Conservation (phyloP, 2,329 filamentous ascomycete species). For the Diaporthe velutina region DNA sequence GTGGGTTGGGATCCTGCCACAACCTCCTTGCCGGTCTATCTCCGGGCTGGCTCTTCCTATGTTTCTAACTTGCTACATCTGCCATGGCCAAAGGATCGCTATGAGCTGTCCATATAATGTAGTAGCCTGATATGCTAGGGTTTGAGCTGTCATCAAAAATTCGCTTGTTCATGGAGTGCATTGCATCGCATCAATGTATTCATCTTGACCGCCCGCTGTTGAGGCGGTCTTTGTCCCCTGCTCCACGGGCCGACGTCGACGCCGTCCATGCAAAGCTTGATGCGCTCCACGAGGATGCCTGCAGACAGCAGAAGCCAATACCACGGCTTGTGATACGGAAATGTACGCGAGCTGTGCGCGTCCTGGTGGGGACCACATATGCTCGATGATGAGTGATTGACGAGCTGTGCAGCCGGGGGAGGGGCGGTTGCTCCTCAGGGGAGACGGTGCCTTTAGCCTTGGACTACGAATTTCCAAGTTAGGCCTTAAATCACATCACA, state of each 20-base stretch:
- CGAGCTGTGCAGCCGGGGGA: conserved; percentile 13
- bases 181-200: conserved; percentile 7
- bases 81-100: background rate
- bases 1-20: conserved; percentile 24
- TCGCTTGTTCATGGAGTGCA: conserved; percentile 1
- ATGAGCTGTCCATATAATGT: background rate
- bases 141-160: background rate
- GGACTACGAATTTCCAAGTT: conserved; percentile 21
- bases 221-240: conserved; percentile 9
- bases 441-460: background rate
- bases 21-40: conserved; percentile 1
- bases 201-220: conserved; percentile 19
- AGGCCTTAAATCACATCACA: conserved; percentile 23
- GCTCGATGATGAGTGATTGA: conserved; percentile 31
- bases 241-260: background rate
- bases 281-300: conserved; percentile 21
- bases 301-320: conserved; percentile 27
- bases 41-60: conserved; percentile 28
- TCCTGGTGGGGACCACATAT: conserved; percentile 19
- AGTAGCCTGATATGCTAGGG: background rate
- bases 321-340: conserved; percentile 13
- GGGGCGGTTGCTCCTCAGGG: conserved; percentile 24
- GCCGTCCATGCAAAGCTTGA: conserved; percentile 20
- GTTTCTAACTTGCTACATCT: conserved; percentile 29
- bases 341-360: conserved; percentile 27